Conservation (phyloP, 2,329 filamentous ascomycete genomes). For the Exophiala spinifera region DNA sequence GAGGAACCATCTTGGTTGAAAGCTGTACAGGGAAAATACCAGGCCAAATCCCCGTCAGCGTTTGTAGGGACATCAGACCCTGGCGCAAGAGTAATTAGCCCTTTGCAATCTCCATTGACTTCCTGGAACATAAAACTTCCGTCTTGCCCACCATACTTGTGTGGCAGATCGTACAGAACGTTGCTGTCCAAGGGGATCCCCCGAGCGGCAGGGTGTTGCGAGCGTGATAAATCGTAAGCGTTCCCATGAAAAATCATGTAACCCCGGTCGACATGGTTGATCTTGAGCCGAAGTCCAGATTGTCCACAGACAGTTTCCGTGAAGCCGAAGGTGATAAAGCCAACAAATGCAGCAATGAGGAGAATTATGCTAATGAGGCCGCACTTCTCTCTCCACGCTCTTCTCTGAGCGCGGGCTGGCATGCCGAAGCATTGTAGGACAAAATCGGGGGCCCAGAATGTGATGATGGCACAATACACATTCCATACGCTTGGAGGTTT, state of each 20-base stretch:
- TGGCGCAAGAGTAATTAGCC: constrained; percentile 69
- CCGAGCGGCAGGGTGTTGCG: constrained; percentile 73
- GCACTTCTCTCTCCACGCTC: constrained; percentile 98
- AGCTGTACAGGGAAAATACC: constrained; percentile 92
- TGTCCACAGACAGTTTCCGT: constrained; percentile 79
- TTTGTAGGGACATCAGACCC: constrained; percentile 79
- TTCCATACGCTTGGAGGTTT: constrained; percentile 88
- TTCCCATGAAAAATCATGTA: constrained; percentile 97
- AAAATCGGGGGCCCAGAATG: constrained; percentile 90
- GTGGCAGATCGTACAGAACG: constrained; percentile 79
- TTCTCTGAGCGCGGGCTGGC: constrained; percentile 77
- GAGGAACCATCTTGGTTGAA: constrained; percentile 93
- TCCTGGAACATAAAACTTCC: constrained; percentile 98
- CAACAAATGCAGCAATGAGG: constrained; percentile 80
- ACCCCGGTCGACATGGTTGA: constrained; percentile 75
- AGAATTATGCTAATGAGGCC: constrained; percentile 92
- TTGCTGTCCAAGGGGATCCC: constrained; percentile 75
- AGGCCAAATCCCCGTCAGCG: constrained; percentile 70
- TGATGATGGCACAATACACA: constrained; percentile 88
- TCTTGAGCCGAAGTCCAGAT: constrained; percentile 68
- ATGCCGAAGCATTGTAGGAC: constrained; percentile 82
- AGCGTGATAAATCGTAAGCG: constrained; percentile 77
- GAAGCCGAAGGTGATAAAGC: constrained; percentile 96
- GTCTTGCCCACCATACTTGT: constrained; percentile 81
- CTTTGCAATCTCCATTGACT: constrained; percentile 95